Base-by-base conservation (phyloP, 2,329 filamentous ascomycete genomes). In the Podosphaera xanthii region DNA sequence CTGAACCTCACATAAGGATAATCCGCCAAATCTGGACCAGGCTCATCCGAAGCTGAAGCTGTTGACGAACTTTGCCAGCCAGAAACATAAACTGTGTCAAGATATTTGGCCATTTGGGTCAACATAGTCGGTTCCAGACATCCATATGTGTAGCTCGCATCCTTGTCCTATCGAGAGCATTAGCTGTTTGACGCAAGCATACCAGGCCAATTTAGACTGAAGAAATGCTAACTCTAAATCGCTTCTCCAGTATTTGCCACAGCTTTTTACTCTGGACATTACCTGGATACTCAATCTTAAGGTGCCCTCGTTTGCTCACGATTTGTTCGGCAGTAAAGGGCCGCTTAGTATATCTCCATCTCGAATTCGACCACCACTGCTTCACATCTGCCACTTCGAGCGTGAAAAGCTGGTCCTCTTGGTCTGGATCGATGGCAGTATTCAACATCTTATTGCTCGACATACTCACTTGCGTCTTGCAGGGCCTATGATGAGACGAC, bases 61-160 rank as follows among this genome's bases (percentile, higher is more conserved):
- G 92, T 98, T 33, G 90, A 96, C 1, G 91, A 97, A 64, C 87
- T 95, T 74, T 98, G 92, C 92, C 92, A 98, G 64, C 92, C 92
- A 59, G 92, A 97, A 62, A 98, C 92, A 72, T 98, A 98, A 70
- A 98, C 87, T 40, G 92, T 98, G 70, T 98, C 92, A 62, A 98
- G 79, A 72, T 94, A 97, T 74, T 97, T 95, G 67, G 91, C 91
- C 92, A 98, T 98, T 73, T 98, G 92, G 35, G 92, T 97, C 70
- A 98, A 80, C 87, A 96, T 96, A 60, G 94, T 95, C 9, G 92
- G 92, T 70, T 98, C 92, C 64, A 98, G 78, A 74, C 92, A 97
- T 68, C 92, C 92, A 70, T 96, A 98, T 60, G 92, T 98, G 75
- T 84, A 94, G 73, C 87, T 94, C 55, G 87, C 87, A 69, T 92